These are phyloP conservation scores for Volvariella volvacea DNA, from an alignment of 1,284 basidiomycete genomes.

Conservation along the genomic window DNA sequence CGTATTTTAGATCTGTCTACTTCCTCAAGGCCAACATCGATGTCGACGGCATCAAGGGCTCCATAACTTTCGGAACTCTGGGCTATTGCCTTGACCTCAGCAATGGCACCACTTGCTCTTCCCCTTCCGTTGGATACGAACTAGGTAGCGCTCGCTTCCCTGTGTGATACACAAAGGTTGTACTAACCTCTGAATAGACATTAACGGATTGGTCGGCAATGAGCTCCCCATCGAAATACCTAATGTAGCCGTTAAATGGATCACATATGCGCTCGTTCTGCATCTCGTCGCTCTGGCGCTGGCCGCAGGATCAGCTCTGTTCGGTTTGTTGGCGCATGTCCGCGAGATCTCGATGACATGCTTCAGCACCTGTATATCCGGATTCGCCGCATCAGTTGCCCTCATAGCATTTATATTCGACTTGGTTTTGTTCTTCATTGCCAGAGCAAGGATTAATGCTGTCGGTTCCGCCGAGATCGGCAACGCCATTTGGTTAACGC, in stretches of 20 bases:
- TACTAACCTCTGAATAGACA: conserved; percentile 41
- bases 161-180: too few relatives aligned
- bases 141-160: conserved; percentile 50
- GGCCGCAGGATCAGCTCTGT: conserved; percentile 65
- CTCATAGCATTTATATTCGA: conserved; percentile 85
- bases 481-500: conserved; percentile 78
- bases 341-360: conserved; percentile 82
- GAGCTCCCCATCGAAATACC: conserved; percentile 63
- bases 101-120: conserved; percentile 64
- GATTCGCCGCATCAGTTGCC: conserved; percentile 67
- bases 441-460: conserved; percentile 68
- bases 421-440: conserved; percentile 79
- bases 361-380: conserved; percentile 77
- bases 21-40: conserved; percentile 74
- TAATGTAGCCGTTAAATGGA: conserved; percentile 75
- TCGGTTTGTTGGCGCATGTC: conserved; percentile 80
- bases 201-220: conserved; percentile 73
- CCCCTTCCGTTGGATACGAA: conserved; percentile 74
- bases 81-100: conserved; percentile 70
- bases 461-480: conserved; percentile 75
- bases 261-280: conserved; percentile 85
- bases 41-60: conserved; percentile 43
- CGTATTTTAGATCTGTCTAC: conserved; percentile 76
- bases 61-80: conserved; percentile 76
- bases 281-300: conserved; percentile 77